Base-by-base conservation (phyloP, 179 eudicot species). In the Spinacia oleracea region DNA sequence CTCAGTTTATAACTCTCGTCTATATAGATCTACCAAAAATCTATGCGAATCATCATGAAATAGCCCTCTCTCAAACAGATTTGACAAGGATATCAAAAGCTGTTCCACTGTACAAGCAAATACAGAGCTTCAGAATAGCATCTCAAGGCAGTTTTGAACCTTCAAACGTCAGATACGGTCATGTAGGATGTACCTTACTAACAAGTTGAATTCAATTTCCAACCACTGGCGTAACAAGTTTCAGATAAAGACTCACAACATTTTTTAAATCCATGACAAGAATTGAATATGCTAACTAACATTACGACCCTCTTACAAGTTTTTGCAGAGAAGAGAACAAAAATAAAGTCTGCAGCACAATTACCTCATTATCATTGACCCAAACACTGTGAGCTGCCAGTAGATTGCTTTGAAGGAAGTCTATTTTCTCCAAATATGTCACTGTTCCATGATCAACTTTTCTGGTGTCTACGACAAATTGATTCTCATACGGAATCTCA, bases 321-420 rank as follows among this genome's bases (percentile, higher is more conserved):
- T 29, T 32, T 43, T 70, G 64, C 53, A 34, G 31, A 81, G 40
- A 14, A 29, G 58, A 81, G 25, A 32, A 63, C 2, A 16, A 25
- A 75, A 63, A 58, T 10, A 27, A 51, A 16, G 65, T 40, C 21
- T 29, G 45, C 25, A 46, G 64, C 21, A 74, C 34, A 66, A 62
- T 85, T 84, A 91, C 98, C 98, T 94, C 97, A 34, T 86, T 78
- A 62, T 90, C 90, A 80, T 91, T 81, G 48, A 94, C 89, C 97
- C 97, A 94, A 83, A 94, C 98, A 51, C 94, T 85, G 83, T 94
- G 98, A 84, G 94, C 98, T 72, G 98, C 92, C 82, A 94, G 89
- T 81, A 94, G 85, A 85, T 92, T 91, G 65, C 89, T 85, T 48
- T 87, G 87, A n/a, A 94, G 82, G 84, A 94, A 82, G 65, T 83